Evolutionary conservation across 1,284 basidiomycete genomes (phyloP).

Genomic region (Heterobasidion irregulare): DNA sequence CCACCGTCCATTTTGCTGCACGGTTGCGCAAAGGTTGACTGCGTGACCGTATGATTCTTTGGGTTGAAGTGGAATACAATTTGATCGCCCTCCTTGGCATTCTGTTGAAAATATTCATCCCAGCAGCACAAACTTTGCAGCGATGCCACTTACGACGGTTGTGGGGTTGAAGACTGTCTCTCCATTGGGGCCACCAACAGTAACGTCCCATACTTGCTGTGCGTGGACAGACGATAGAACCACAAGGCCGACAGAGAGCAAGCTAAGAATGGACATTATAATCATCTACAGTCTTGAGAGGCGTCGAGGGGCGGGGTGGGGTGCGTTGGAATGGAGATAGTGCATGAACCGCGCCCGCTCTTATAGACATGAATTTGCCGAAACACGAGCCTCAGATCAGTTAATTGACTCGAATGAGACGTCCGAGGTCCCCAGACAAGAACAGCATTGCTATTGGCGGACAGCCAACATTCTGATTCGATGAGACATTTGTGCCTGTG

Average conservation of each 20-base stretch:
- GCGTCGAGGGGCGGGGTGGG: slow-evolving; percentile 6
- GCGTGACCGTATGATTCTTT: slow-evolving; percentile 58
- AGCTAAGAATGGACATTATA: slow-evolving; percentile 28
- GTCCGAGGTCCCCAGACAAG: background rate
- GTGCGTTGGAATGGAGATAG: background rate
- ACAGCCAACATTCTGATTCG: background rate
- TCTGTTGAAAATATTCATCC: slow-evolving; percentile 22
- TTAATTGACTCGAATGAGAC: background rate
- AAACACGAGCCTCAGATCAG: background rate
- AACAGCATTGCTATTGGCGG: background rate
- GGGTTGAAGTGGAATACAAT: slow-evolving; percentile 46
- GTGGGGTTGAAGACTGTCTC: slow-evolving; percentile 36
- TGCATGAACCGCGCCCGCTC: background rate
- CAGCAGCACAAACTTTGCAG: slow-evolving; percentile 15
- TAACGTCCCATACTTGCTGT: slow-evolving; percentile 32
- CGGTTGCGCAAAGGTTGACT: slow-evolving; percentile 44
- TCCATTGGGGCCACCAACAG: slow-evolving; percentile 41
- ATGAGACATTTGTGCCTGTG: too few relatives aligned
- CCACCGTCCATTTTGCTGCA: slow-evolving; percentile 35
- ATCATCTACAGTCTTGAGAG: slow-evolving; percentile 21
- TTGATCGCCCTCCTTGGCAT: slow-evolving; percentile 36
- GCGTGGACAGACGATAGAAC: slow-evolving; percentile 40
- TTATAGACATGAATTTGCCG: background rate
- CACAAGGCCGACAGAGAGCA: slow-evolving; percentile 34
- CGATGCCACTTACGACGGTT: slow-evolving; percentile 27